Evolutionary conservation across 768 basidiomycete species (phyloP), one percentile per base, ranked within the genome.

Genomic region (Boletus huronensis): DNA sequence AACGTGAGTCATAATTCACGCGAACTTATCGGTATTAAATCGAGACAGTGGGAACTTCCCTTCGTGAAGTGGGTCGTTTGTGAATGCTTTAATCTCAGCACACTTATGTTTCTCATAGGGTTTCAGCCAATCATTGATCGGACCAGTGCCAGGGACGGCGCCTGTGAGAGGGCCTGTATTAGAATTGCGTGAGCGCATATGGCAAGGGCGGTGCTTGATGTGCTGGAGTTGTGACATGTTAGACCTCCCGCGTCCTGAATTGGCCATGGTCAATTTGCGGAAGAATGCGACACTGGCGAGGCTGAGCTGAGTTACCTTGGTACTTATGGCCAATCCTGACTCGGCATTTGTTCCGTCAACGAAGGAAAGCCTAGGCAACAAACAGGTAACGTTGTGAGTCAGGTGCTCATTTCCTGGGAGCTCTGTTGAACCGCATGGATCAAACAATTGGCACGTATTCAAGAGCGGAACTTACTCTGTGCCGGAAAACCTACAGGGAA

Each of bases 241-340:
- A 47, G 29, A 23, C 21, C 21, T 48, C 2, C 32, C 36, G 16
- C 8, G 23, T 16, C 8, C 4, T 3, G 54, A 50, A 52, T 56
- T 49, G 65, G 41, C 64, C 66, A 53, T 63, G 66, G 48, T 68
- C 47, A 68, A n/a, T n/a, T 63, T 39, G 46, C 64, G 60, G 65
- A 58, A 32, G 45, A 46, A 25, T 50, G 28, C 49, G 35, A 38
- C 25, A 14, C 35, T 28, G n/a, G 14, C 40, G 45, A 52, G 45
- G 47, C 56, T 44, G 51, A 13, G 40, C 48, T 45, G 53, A 52
- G 59, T 62, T 49, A 8, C 52, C 42, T 53, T 46, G 48, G 36
- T 36, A n/a, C n/a, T n/a, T n/a, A 23, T 48, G 47, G 46, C 62
- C 59, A 61, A 67, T 65, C 62, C 43, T 13, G 36, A 19, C 36